These are phyloP conservation scores for Alternaria novae-zelandiae DNA, from an alignment of 2,329 filamentous ascomycete genomes.

Conservation along the genomic window DNA sequence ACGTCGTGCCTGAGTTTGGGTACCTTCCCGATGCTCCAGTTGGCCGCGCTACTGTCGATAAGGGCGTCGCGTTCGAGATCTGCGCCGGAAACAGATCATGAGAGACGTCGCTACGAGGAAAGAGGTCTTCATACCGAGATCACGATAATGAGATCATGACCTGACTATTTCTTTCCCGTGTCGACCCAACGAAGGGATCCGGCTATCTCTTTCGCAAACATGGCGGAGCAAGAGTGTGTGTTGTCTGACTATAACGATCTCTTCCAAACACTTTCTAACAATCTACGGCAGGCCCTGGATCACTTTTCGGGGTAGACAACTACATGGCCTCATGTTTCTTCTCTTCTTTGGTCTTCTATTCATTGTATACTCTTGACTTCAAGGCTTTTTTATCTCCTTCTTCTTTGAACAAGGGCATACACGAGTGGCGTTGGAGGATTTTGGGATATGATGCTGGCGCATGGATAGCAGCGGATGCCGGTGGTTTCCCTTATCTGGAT, in stretches of 20 bases:
- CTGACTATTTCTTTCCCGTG: background rate
- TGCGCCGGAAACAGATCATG: conserved; percentile 11
- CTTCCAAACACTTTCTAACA: background rate
- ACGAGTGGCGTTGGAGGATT: background rate
- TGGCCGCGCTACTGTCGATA: conserved; percentile 6
- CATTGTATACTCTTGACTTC: background rate
- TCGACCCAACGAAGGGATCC: background rate
- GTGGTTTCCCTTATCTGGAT: background rate
- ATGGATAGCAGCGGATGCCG: background rate
- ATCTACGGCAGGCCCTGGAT: background rate
- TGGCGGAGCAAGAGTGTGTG: background rate
- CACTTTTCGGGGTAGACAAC: background rate
- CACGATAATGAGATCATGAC: background rate
- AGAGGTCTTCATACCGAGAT: background rate
- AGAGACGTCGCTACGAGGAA: background rate
- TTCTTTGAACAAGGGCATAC: background rate
- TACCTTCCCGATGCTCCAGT: conserved; percentile 18
- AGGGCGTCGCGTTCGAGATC: conserved; percentile 22
- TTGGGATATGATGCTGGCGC: background rate
- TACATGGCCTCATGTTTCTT: background rate
- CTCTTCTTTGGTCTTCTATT: background rate
- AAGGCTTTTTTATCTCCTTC: background rate
- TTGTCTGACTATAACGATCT: background rate
- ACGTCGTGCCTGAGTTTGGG: conserved; percentile 16
- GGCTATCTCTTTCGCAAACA: background rate